phyloP scores from a whole-genome alignment of 331 rosid genomes.

The Stylosanthes scabra region DNA sequence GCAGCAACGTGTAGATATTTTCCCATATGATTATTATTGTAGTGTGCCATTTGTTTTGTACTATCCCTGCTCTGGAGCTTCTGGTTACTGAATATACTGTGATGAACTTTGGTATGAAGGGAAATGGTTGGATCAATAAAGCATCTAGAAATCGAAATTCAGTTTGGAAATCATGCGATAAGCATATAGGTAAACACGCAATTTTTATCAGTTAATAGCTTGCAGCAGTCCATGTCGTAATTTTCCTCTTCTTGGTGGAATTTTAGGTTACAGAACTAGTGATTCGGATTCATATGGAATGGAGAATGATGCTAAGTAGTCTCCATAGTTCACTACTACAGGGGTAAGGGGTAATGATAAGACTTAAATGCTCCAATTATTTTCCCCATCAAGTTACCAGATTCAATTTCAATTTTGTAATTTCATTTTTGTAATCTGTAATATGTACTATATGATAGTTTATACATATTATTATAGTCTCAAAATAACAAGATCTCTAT shows the following conservation, averaged over 20 bases:
- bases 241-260: conserved; percentile 18
- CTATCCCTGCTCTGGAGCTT: background rate
- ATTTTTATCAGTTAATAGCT: background rate
- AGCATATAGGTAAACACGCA: conserved; percentile 56
- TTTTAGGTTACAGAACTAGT: conserved; percentile 68
- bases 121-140: conserved; percentile 64
- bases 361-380: background rate
- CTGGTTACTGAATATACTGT: conserved; percentile 31
- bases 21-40: background rate
- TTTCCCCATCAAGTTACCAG: background rate
- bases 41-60: background rate
- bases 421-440: background rate
- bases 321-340: conserved; percentile 15
- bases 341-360: conserved; percentile 2
- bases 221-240: conserved; percentile 30
- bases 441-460: background rate
- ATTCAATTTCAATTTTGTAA: background rate
- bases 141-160: conserved; percentile 55
- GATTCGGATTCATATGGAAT: conserved; percentile 63
- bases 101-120: conserved; percentile 46
- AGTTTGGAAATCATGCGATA: conserved; percentile 57
- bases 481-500: background rate
- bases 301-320: conserved; percentile 40
- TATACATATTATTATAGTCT: background rate
- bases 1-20: too few relatives aligned